These are phyloP conservation scores for Cercospora sesami DNA, from an alignment of 2,329 filamentous ascomycete species.

Conservation along the genomic window DNA sequence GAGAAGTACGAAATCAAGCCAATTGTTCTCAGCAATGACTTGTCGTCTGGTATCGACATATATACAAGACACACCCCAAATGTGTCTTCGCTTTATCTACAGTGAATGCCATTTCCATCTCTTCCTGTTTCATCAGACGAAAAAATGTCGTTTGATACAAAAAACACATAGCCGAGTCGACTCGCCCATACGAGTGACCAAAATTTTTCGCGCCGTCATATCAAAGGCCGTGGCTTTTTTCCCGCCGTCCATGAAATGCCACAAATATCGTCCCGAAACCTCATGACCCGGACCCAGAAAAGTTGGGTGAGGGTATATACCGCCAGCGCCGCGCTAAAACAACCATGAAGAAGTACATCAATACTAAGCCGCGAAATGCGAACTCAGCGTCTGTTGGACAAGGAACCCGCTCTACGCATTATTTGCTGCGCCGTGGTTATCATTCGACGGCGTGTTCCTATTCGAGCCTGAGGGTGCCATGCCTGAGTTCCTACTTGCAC, in stretches of 20 bases:
- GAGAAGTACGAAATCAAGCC: not conserved
- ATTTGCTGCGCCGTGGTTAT: not conserved
- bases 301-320: constrained; percentile 1
- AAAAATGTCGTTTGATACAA: not conserved
- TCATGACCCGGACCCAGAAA: not conserved
- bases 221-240: not conserved
- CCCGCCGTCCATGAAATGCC: not conserved
- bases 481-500: not conserved
- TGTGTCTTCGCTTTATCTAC: not conserved
- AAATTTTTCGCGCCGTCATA: not conserved
- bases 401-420: not conserved
- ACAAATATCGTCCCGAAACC: not conserved
- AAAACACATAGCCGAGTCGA: not conserved
- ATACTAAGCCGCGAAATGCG: not conserved
- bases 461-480: constrained; percentile 2
- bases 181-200: not conserved
- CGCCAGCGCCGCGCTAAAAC: constrained; percentile 21
- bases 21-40: not conserved
- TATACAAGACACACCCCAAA: not conserved
- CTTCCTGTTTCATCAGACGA: not conserved
- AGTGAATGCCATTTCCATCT: not conserved
- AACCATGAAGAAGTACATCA: not conserved
- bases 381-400: not conserved
- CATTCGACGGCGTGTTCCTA: constrained; percentile 3
- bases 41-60: not conserved